Conservation (phyloP, 345 rosid species). For the Sonneratia alba region DNA sequence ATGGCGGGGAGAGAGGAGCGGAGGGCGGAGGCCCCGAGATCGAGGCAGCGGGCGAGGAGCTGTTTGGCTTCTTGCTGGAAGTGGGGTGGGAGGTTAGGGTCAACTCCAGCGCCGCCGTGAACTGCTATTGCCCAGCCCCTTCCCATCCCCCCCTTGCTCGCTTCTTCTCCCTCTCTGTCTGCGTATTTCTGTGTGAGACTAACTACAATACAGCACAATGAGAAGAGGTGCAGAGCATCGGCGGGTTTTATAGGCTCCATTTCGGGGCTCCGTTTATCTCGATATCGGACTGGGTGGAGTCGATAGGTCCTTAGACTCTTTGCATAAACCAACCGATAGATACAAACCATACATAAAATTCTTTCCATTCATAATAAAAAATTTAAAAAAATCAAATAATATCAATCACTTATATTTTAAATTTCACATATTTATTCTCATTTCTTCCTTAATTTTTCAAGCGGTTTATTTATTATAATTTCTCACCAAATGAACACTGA, state of each 20-base stretch:
- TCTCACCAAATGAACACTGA: too few species aligned
- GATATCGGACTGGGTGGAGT: background rate
- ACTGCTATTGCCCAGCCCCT: slow-evolving; percentile 95
- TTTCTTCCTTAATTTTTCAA: too few species aligned
- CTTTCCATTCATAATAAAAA: too few species aligned
- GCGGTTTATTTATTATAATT: too few species aligned
- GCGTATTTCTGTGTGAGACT: too few species aligned
- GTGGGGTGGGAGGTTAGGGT: slow-evolving; percentile 73
- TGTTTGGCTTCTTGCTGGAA: slow-evolving; percentile 76
- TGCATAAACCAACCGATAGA: too few species aligned
- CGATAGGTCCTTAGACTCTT: background rate
- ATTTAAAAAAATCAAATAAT: too few species aligned
- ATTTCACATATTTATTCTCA: too few species aligned
- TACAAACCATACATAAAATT: too few species aligned
- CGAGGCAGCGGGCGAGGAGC: slow-evolving; percentile 80
- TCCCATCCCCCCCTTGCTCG: slow-evolving; percentile 18
- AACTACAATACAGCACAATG: background rate
- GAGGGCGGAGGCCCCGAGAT: slow-evolving; percentile 76
- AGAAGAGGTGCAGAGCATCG: background rate
- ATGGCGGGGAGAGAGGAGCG: slow-evolving; percentile 66
- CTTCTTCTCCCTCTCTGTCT: background rate
- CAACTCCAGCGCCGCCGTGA: slow-evolving; percentile 98
- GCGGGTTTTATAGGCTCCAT: background rate
- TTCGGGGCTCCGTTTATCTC: background rate
- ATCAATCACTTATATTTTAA: too few species aligned